These are phyloP conservation scores for Heterotrichella gracilis DNA, from an alignment of 352 stramenopile genomes.

Conservation along the genomic window DNA sequence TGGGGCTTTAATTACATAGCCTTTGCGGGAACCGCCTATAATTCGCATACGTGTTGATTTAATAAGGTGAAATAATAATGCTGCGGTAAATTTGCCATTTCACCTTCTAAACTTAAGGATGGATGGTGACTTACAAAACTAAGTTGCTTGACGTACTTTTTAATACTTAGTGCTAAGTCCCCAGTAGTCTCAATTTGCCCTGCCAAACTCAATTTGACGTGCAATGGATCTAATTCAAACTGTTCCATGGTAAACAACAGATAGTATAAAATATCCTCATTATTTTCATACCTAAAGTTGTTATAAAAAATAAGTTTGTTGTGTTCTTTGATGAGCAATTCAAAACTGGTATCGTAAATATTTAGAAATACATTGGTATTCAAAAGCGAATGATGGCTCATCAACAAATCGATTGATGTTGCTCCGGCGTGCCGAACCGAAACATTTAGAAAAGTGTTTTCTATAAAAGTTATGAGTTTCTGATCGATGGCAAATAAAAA, in stretches of 20 bases:
- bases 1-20: not conserved
- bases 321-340: not conserved
- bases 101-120: not conserved
- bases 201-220: not conserved
- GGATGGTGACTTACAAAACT: not conserved
- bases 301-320: not conserved
- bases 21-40: not conserved
- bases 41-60: constrained; percentile 5
- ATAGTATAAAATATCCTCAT: constrained; percentile 10
- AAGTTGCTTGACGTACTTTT: not conserved
- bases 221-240: not conserved
- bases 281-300: not conserved
- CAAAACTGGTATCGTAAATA: not conserved
- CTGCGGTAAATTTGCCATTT: not conserved
- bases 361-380: not conserved
- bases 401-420: not conserved
- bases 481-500: not conserved
- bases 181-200: not conserved
- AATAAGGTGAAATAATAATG: constrained; percentile 10
- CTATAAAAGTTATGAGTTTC: not conserved
- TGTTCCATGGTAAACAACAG: not conserved
- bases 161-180: not conserved
- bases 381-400: not conserved
- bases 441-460: not conserved
- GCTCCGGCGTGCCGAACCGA: not conserved